phyloP scores from a whole-genome alignment of 306 rosid species.

The Inga oerstediana region DNA sequence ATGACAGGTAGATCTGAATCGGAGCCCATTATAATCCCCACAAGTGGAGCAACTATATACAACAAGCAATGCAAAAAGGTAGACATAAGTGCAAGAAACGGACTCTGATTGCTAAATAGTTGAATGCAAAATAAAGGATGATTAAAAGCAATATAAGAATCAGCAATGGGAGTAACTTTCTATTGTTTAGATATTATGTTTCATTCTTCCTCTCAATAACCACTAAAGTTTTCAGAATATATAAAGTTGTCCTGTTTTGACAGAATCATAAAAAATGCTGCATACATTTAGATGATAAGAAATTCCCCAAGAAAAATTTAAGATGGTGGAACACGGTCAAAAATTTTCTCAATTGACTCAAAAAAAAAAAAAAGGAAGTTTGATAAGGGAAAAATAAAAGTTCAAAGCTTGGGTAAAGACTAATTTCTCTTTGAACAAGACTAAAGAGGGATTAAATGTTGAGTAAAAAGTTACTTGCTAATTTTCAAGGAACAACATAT shows the following conservation, averaged over 20 bases:
- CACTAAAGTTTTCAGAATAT: neutral
- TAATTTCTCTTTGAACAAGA: neutral
- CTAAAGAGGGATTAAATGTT: neutral
- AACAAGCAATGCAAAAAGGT: conserved; percentile 24
- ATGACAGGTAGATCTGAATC: conserved; percentile 94
- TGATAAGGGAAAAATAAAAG: conserved; percentile 1
- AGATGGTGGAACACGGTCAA: neutral
- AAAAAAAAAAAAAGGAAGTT: neutral
- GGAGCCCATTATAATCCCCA: conserved; percentile 95
- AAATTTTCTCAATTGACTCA: neutral
- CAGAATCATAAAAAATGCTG: conserved; percentile 1
- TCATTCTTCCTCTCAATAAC: neutral
- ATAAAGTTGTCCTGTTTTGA: neutral
- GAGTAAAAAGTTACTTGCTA: neutral
- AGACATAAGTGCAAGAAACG: conserved; percentile 10
- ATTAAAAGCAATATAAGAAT: conserved; percentile 14
- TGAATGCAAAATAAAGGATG: conserved; percentile 2
- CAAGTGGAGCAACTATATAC: conserved; percentile 61
- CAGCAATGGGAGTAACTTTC: neutral
- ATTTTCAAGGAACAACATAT: neutral
- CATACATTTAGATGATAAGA: conserved; percentile 16
- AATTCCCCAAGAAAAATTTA: neutral
- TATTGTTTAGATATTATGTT: neutral
- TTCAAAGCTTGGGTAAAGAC: neutral
- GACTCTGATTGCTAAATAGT: neutral